Evolutionary conservation across 1,284 basidiomycete species (phyloP).

Genomic region (Phlebopus sp.): DNA sequence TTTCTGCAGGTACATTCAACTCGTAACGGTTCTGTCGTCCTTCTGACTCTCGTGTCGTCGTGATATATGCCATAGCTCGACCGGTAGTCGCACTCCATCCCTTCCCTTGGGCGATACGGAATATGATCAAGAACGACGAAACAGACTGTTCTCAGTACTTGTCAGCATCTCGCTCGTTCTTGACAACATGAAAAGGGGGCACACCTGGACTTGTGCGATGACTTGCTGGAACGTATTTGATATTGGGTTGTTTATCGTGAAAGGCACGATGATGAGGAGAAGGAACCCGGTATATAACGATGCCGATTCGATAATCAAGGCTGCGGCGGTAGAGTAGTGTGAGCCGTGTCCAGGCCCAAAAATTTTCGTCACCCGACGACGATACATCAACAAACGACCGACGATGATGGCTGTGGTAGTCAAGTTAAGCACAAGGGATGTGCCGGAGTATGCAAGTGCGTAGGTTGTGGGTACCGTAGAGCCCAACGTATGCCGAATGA

Average conservation of each 20-base stretch:
- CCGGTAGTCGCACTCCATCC: slow-evolving; percentile 13
- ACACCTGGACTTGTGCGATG: slow-evolving; percentile 20
- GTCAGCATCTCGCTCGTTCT: not conserved
- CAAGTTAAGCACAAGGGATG: slow-evolving; percentile 21
- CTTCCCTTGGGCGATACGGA: slow-evolving; percentile 23
- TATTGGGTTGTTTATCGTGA: not conserved
- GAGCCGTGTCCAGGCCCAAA: slow-evolving; percentile 19
- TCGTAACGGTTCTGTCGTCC: too few relatives aligned
- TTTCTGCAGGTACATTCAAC: not conserved
- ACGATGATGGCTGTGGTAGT: slow-evolving; percentile 20
- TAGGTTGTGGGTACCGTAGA: not conserved
- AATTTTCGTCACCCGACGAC: slow-evolving; percentile 10
- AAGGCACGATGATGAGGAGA: slow-evolving; percentile 19
- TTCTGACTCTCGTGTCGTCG: too few relatives aligned
- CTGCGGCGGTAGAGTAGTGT: slow-evolving; percentile 10
- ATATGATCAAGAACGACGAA: slow-evolving; percentile 21
- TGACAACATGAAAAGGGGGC: not conserved
- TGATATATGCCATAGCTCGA: not conserved
- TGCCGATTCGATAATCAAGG: slow-evolving; percentile 25
- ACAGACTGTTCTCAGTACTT: slow-evolving; percentile 11
- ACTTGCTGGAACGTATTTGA: slow-evolving; percentile 19
- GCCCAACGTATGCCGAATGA: slow-evolving; percentile 3
- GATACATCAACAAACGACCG: slow-evolving; percentile 15
- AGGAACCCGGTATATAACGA: slow-evolving; percentile 21
- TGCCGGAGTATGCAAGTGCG: slow-evolving; percentile 9